phyloP scores from a whole-genome alignment of 1,284 basidiomycete genomes.

The Tylopilus orsonianus region DNA sequence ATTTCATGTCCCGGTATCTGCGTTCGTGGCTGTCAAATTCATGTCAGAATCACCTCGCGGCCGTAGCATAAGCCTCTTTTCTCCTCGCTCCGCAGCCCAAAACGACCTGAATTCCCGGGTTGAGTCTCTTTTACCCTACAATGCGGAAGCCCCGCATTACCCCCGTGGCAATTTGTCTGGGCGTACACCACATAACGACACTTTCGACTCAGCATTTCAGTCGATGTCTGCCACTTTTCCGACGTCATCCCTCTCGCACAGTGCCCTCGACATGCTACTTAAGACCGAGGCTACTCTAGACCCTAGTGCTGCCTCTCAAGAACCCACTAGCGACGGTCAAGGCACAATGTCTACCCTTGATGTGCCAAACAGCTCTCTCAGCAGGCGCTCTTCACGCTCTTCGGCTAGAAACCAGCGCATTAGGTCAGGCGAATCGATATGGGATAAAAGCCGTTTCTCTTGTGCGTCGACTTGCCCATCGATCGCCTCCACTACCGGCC shows the following conservation, averaged over 20 bases:
- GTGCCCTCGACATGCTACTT: slow-evolving; percentile 34
- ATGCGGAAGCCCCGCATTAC: slow-evolving; percentile 34
- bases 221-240: slow-evolving; percentile 26
- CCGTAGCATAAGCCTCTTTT: slow-evolving; percentile 36
- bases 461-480: slow-evolving; percentile 32
- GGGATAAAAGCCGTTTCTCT: slow-evolving; percentile 32
- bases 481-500: slow-evolving; percentile 22
- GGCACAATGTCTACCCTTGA: slow-evolving; percentile 29
- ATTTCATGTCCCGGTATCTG: slow-evolving; percentile 21
- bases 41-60: slow-evolving; percentile 33
- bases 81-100: slow-evolving; percentile 31
- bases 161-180: slow-evolving; percentile 27
- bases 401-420: slow-evolving; percentile 29
- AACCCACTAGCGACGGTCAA: slow-evolving; percentile 17
- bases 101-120: slow-evolving; percentile 19
- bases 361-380: slow-evolving; percentile 25
- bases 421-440: slow-evolving; percentile 25
- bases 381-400: slow-evolving; percentile 32
- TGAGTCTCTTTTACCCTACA: slow-evolving; percentile 28
- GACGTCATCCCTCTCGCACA: slow-evolving; percentile 35
- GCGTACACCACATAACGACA: slow-evolving; percentile 26
- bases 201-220: slow-evolving; percentile 23
- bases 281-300: slow-evolving; percentile 28
- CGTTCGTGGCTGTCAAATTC: slow-evolving; percentile 20
- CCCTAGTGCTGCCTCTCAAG: slow-evolving; percentile 14